A percentile compares a stretch with the other conserved stretches of the same genome.
phyloP scores from a whole-genome alignment of 2,329 filamentous ascomycete genomes.

The Thelonectria discophora region DNA sequence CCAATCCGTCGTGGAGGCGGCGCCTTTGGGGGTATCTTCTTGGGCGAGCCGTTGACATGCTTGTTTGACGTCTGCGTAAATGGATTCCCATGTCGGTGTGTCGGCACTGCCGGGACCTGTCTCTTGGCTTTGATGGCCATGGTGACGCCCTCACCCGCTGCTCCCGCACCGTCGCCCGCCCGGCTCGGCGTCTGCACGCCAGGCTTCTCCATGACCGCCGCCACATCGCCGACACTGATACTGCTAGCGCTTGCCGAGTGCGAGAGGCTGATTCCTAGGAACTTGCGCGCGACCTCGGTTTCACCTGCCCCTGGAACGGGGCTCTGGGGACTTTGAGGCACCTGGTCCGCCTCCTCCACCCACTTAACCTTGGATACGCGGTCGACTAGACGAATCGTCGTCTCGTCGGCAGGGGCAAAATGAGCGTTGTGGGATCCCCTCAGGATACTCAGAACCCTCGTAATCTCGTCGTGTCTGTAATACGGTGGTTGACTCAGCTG shows the following conservation, averaged over 20 bases:
- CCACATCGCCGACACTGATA: constrained; percentile 80
- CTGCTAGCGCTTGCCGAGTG: constrained; percentile 73
- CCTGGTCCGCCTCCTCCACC: constrained; percentile 56
- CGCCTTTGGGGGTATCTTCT: constrained; percentile 56
- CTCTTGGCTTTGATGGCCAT: constrained; percentile 53
- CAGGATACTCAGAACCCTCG: constrained; percentile 78
- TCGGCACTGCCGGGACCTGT: constrained; percentile 63
- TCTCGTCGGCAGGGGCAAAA: constrained; percentile 83
- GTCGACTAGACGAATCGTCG: constrained; percentile 78
- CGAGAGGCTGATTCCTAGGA: constrained; percentile 77
- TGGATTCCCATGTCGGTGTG: constrained; percentile 63
- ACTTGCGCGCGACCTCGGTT: constrained; percentile 63
- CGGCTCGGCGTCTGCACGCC: constrained; percentile 83
- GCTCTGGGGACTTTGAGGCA: constrained; percentile 22
- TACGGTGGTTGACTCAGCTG: constrained; percentile 87
- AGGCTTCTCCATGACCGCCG: constrained; percentile 81
- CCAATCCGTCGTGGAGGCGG: constrained; percentile 58
- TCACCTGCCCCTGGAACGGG: constrained; percentile 45
- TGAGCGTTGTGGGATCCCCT: constrained; percentile 71
- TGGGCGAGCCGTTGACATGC: constrained; percentile 44
- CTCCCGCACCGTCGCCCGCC: constrained; percentile 41
- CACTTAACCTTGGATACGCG: constrained; percentile 79
- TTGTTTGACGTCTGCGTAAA: constrained; percentile 47
- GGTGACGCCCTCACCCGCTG: constrained; percentile 35
- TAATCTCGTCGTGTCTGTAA: constrained; percentile 90